These are phyloP conservation scores for Oryza officinalis DNA, from an alignment of 176 grass and related monocot species.

Conservation along the genomic window DNA sequence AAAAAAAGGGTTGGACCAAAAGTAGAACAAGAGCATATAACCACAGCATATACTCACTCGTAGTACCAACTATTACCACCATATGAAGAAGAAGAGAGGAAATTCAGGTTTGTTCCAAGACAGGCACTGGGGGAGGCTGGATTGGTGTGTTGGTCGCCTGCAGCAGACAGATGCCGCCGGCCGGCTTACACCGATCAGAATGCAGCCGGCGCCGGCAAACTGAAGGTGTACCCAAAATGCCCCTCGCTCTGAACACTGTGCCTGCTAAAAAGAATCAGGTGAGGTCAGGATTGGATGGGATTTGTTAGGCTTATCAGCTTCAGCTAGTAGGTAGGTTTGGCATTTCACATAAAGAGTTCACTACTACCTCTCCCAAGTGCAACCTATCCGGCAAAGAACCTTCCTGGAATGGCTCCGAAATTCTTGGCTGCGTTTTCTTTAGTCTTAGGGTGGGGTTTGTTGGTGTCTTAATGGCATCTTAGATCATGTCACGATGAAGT, in stretches of 20 bases:
- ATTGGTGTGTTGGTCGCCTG: not conserved
- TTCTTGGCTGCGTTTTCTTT: not conserved
- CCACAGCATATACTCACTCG: not conserved
- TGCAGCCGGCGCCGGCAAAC: not conserved
- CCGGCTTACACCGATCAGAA: not conserved
- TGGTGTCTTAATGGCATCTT: not conserved
- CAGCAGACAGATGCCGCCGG: not conserved
- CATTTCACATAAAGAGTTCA: not conserved
- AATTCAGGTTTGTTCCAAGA: not conserved
- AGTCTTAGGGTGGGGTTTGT: not conserved
- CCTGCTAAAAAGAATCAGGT: too few relatives aligned
- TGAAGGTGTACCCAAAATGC: not conserved
- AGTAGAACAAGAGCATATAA: not conserved
- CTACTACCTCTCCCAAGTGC: constrained; percentile 20
- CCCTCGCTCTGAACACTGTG: not conserved
- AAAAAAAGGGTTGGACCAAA: not conserved
- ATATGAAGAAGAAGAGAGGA: not conserved
- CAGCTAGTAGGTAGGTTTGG: not conserved
- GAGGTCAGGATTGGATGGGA: not conserved
- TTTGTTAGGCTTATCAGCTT: not conserved
- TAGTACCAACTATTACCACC: too few relatives aligned
- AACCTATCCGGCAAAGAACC: not conserved
- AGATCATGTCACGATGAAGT: not conserved
- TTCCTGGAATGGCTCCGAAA: not conserved
- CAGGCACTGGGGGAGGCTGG: not conserved